phyloP scores from a whole-genome alignment of 257 asterid genomes.

The Jasminum sambac region DNA sequence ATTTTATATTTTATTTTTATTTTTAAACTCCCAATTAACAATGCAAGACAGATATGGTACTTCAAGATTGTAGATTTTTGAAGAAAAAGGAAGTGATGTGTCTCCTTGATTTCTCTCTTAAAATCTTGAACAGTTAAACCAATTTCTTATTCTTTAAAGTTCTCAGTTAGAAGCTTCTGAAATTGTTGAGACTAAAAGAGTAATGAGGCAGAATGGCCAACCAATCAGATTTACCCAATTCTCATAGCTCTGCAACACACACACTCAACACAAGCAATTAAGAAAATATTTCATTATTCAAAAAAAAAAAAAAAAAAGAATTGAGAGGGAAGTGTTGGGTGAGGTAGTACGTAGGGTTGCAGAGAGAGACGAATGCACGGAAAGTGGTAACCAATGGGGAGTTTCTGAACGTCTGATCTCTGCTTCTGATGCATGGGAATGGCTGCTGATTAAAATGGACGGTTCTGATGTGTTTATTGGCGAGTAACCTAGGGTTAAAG shows the following conservation, averaged over 20 bases:
- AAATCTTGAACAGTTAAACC: constrained; percentile 5
- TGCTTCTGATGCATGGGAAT: constrained; percentile 29
- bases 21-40: no score
- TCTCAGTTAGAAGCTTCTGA: constrained; percentile 30
- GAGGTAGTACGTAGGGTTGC: not conserved
- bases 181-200: constrained; percentile 39
- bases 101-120: not conserved
- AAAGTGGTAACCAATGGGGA: constrained; percentile 53
- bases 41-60: no score
- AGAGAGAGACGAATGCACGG: constrained; percentile 17
- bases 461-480: constrained; percentile 29
- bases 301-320: constrained; percentile 7
- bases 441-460: constrained; percentile 29
- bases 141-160: constrained; percentile 24
- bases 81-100: constrained; percentile 32
- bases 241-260: constrained; percentile 17
- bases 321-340: not conserved
- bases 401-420: constrained; percentile 37
- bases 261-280: constrained; percentile 12
- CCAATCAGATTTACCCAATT: constrained; percentile 34
- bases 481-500: constrained; percentile 32
- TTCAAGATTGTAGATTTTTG: constrained; percentile 49
- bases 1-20: no score
- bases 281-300: not conserved
- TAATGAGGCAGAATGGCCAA: constrained; percentile 38